A percentile compares a stretch with the other conserved stretches of the same genome.
phyloP scores from a whole-genome alignment of 805 yeast species.

The Cyberlindnera sargentensis region DNA sequence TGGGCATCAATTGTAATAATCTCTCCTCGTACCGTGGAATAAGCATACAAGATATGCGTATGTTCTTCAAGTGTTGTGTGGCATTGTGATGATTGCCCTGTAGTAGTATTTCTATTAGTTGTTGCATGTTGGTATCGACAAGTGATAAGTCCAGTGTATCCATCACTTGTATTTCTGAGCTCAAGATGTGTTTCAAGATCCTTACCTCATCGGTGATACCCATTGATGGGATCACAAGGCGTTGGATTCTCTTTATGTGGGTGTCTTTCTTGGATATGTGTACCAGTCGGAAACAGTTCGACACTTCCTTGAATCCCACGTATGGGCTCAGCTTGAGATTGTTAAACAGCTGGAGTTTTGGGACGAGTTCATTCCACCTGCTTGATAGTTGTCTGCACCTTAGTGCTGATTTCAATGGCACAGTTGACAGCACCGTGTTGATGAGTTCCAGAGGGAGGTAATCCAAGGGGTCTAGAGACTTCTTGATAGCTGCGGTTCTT shows the following conservation, averaged over 20 bases:
- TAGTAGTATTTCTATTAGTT: slow-evolving; percentile 8
- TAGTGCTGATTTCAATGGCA: slow-evolving; percentile 4
- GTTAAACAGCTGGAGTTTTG: slow-evolving; percentile 12
- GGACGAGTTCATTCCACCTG: slow-evolving; percentile 12
- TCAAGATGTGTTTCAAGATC: slow-evolving; percentile 9
- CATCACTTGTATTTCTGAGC: slow-evolving; percentile 4
- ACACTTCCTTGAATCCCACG: slow-evolving; percentile 10
- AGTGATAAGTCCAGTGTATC: slow-evolving; percentile 12
- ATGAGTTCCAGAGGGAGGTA: slow-evolving; percentile 10
- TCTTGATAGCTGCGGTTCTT: too few species aligned
- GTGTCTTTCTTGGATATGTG: slow-evolving; percentile 6
- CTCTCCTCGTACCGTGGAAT: slow-evolving; percentile 15
- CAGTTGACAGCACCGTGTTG: background rate
- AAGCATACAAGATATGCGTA: slow-evolving; percentile 15
- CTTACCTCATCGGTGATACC: slow-evolving; percentile 17
- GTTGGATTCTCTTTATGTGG: slow-evolving; percentile 3
- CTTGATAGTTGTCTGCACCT: slow-evolving; percentile 10
- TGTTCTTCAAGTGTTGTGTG: slow-evolving; percentile 1
- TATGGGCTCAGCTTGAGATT: slow-evolving; percentile 8
- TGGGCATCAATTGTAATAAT: slow-evolving; percentile 10
- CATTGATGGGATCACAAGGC: slow-evolving; percentile 10
- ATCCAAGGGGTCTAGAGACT: slow-evolving; percentile 4
- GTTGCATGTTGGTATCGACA: slow-evolving; percentile 11
- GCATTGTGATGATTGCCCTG: slow-evolving; percentile 1
- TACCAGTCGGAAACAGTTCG: slow-evolving; percentile 12